These are phyloP conservation scores for Ustilago nuda DNA, from an alignment of 1,284 basidiomycete genomes.

Conservation along the genomic window DNA sequence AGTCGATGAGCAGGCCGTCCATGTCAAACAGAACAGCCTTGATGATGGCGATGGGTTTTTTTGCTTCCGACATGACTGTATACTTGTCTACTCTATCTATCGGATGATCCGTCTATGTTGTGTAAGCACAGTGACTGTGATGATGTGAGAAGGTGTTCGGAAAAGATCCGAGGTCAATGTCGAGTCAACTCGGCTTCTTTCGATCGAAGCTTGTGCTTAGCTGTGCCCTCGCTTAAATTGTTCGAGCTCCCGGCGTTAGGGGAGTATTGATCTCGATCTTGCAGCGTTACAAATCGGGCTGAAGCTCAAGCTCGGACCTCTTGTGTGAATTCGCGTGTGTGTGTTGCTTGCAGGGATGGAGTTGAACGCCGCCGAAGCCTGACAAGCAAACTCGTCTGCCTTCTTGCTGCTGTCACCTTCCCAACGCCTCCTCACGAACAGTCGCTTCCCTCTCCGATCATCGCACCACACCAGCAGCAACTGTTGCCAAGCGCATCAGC, in stretches of 20 bases:
- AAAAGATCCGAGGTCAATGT: conserved; percentile 13
- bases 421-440: background rate
- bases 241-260: background rate
- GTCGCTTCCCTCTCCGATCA: background rate
- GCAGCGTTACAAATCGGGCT: conserved; percentile 1
- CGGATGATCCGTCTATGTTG: conserved; percentile 9
- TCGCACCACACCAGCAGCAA: background rate
- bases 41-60: conserved; percentile 47
- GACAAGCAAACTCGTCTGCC: background rate
- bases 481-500: background rate
- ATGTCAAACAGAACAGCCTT: conserved; percentile 63
- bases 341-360: conserved; percentile 15
- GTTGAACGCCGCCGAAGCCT: conserved; percentile 7
- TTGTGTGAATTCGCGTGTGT: conserved; percentile 1
- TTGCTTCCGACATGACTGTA: conserved; percentile 7
- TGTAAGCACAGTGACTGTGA: background rate
- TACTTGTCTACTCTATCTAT: background rate
- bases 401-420: conserved; percentile 1
- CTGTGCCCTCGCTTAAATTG: background rate
- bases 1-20: conserved; percentile 69
- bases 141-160: conserved; percentile 1
- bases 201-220: background rate
- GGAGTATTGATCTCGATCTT: conserved; percentile 2
- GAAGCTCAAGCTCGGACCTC: background rate
- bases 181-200: conserved; percentile 20